Conservation (phyloP, 2,329 filamentous ascomycete species). For the Penicillium hordei region DNA sequence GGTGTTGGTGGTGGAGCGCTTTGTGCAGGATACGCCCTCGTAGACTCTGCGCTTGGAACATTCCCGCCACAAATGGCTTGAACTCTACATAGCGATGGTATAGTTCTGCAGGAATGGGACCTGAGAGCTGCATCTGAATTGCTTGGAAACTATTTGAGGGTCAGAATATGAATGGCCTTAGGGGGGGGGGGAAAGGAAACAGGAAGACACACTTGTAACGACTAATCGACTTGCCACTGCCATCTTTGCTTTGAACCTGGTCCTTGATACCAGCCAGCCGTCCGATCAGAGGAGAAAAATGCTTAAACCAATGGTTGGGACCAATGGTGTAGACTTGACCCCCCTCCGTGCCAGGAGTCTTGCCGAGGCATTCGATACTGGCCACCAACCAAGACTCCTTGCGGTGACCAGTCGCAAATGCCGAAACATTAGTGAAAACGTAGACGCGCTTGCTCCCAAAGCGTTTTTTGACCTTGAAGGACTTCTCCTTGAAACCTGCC, state of each 20-base stretch:
- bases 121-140: slow-evolving; percentile 82
- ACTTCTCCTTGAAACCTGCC: slow-evolving; percentile 64
- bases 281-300: slow-evolving; percentile 87
- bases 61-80: slow-evolving; percentile 80
- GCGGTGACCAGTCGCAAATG: slow-evolving; percentile 59
- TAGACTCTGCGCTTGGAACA: slow-evolving; percentile 78
- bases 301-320: slow-evolving; percentile 73
- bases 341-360: slow-evolving; percentile 64
- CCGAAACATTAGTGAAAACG: slow-evolving; percentile 66
- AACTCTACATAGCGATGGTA: slow-evolving; percentile 96
- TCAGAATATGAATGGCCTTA: slow-evolving; percentile 3
- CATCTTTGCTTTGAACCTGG: slow-evolving; percentile 57
- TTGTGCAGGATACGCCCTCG: slow-evolving; percentile 78
- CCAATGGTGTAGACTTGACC: slow-evolving; percentile 76
- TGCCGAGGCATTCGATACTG: slow-evolving; percentile 75
- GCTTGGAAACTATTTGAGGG: slow-evolving; percentile 72
- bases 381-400: slow-evolving; percentile 69
- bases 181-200: not conserved
- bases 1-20: slow-evolving; percentile 86
- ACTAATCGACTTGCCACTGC: slow-evolving; percentile 56
- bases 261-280: slow-evolving; percentile 71
- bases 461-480: slow-evolving; percentile 72
- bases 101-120: slow-evolving; percentile 74
- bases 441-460: slow-evolving; percentile 87
- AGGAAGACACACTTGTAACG: slow-evolving; percentile 71